Evolutionary conservation across 345 rosid genomes (phyloP).

Genomic region (Brassica napus): DNA sequence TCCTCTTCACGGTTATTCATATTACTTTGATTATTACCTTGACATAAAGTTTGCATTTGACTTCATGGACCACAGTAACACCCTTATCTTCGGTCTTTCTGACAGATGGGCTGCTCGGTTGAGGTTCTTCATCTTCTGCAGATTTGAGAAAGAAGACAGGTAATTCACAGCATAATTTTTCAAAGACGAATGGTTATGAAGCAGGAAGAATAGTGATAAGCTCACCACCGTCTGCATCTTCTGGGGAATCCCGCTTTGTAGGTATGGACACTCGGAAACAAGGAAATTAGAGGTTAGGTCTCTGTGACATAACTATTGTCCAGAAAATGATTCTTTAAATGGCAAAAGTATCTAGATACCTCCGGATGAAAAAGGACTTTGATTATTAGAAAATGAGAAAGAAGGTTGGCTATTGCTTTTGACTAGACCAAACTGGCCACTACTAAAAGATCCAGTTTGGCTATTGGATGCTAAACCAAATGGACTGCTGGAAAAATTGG

Average conservation of each 20-base stretch:
- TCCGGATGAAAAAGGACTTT: slow-evolving; percentile 29
- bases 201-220: background rate
- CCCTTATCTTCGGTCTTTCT: slow-evolving; percentile 90
- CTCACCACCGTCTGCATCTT: slow-evolving; percentile 39
- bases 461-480: slow-evolving; percentile 25
- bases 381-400: slow-evolving; percentile 34
- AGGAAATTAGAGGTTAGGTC: slow-evolving; percentile 11
- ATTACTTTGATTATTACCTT: slow-evolving; percentile 51
- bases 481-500: slow-evolving; percentile 26
- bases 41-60: slow-evolving; percentile 94
- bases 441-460: slow-evolving; percentile 32
- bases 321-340: background rate
- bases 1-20: too few species aligned
- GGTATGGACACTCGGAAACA: slow-evolving; percentile 36
- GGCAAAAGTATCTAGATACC: slow-evolving; percentile 26
- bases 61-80: slow-evolving; percentile 78
- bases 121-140: slow-evolving; percentile 68
- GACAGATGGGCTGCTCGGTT: slow-evolving; percentile 92
- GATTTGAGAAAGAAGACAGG: slow-evolving; percentile 19
- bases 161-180: background rate
- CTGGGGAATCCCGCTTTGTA: slow-evolving; percentile 25
- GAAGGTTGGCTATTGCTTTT: slow-evolving; percentile 37
- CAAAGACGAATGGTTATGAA: background rate
- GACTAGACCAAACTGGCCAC: slow-evolving; percentile 30
- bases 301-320: slow-evolving; percentile 11